Conservation (phyloP, 805 yeast genomes). For the Helenozyma baotianmanensis region DNA sequence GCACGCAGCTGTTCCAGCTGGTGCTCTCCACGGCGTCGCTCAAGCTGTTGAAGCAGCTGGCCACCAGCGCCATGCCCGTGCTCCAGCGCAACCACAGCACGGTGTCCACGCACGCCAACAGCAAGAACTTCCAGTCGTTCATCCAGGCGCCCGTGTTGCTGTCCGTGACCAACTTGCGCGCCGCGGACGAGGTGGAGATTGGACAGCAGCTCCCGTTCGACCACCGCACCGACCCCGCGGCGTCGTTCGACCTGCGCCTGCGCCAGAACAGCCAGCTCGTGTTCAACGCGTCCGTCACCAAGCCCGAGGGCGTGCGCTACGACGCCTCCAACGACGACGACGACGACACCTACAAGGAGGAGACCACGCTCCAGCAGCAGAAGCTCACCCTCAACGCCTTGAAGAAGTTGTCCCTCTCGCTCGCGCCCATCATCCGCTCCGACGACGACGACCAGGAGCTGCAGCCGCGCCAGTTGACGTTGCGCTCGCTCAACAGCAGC, state of each 20-base stretch:
- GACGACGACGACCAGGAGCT: constrained; percentile 19
- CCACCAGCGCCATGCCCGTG: constrained; percentile 10
- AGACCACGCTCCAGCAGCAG: constrained; percentile 38
- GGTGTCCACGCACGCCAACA: constrained; percentile 9
- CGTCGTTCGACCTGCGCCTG: too few relatives aligned
- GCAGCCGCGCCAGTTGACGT: constrained; percentile 11
- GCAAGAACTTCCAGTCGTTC: constrained; percentile 38
- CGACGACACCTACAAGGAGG: constrained; percentile 29
- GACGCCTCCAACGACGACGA: constrained; percentile 8
- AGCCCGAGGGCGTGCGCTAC: too few relatives aligned
- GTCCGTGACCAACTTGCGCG: constrained; percentile 28
- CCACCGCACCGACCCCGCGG: constrained; percentile 10
- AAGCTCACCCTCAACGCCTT: constrained; percentile 39
- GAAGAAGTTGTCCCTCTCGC: constrained; percentile 38
- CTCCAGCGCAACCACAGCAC: constrained; percentile 11
- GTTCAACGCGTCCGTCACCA: too few relatives aligned
- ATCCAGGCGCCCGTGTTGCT: constrained; percentile 45
- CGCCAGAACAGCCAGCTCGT: neutral
- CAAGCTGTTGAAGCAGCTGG: constrained; percentile 33
- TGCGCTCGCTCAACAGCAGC: constrained; percentile 6
- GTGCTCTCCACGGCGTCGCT: constrained; percentile 42
- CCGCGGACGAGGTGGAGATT: constrained; percentile 32
- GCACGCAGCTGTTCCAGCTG: constrained; percentile 42
- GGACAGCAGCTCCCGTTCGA: constrained; percentile 40
- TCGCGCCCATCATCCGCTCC: constrained; percentile 31